These are phyloP conservation scores for Lolium multiflorum DNA, from an alignment of 176 grass and related monocot species.

Conservation along the genomic window DNA sequence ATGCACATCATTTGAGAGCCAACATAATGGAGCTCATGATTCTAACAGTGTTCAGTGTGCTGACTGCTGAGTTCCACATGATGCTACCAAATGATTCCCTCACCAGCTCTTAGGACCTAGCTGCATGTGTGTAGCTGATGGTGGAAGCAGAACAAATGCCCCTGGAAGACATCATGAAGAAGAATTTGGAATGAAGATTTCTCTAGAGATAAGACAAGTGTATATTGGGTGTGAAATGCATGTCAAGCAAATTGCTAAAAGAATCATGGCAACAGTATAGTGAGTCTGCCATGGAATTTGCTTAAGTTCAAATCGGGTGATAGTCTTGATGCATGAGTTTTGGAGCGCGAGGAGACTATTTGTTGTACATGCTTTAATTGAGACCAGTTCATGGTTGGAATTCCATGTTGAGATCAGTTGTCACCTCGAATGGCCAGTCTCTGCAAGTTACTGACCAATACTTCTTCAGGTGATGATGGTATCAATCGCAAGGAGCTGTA, in stretches of 20 bases:
- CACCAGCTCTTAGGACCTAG: background rate
- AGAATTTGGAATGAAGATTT: conserved; percentile 44
- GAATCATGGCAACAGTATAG: conserved; percentile 2
- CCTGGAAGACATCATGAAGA: conserved; percentile 36
- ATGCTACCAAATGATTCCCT: conserved; percentile 30
- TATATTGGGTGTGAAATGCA: background rate
- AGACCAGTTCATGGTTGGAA: background rate
- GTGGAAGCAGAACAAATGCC: conserved; percentile 45
- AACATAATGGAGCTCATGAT: conserved; percentile 24
- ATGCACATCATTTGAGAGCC: conserved; percentile 44
- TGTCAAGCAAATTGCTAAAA: conserved; percentile 5
- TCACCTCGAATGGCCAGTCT: background rate
- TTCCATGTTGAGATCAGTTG: background rate
- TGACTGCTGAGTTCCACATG: conserved; percentile 26
- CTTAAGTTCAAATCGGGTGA: conserved; percentile 7
- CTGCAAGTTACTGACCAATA: background rate
- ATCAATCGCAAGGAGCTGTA: background rate
- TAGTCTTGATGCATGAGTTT: conserved; percentile 3
- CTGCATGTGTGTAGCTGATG: conserved; percentile 27
- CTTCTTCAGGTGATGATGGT: background rate
- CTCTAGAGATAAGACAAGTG: conserved; percentile 11
- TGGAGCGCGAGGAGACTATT: background rate
- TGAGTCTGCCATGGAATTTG: background rate
- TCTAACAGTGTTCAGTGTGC: background rate
- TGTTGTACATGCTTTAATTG: background rate